Base-by-base conservation (phyloP, 2,329 filamentous ascomycete genomes). In the Juglanconis juglandina region DNA sequence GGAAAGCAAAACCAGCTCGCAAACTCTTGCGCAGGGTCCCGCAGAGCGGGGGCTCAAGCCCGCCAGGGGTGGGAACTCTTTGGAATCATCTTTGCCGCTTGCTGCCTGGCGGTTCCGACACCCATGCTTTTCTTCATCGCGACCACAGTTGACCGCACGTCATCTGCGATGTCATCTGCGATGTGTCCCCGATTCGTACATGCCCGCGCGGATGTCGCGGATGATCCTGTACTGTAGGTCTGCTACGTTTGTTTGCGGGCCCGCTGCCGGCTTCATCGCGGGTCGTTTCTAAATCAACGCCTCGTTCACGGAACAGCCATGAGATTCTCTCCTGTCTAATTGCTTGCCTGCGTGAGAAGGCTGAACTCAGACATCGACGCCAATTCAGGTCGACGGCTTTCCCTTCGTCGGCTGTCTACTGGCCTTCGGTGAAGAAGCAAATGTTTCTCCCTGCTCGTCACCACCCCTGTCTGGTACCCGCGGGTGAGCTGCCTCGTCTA, bases 21-120 rank as follows among this genome's bases (percentile, higher is more conserved):
- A 63, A 61, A 63, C 54, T 63, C 54, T 47, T 63, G 58, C 58
- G 54, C 55, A 47, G 34, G 39, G 44, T 34, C 47, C 39, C 34
- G 32, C 41, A 34, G 30, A 24, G 39, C 51, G 55, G 54, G 30
- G 56, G 46, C 35, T 44, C 24, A 14, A 50, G 46, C 58, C 61
- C 46, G 32, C 53, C 41, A 11, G 42, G 5, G n/a, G 3, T 42
- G 48, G 32, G 3, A n/a, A 51, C 9, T 11, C 35, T 60, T 61
- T 63, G 61, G 61, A 63, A 61, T 58, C 58, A 53, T 52, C 24
- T 51, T 56, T 33, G 44, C 34, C 44, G 46, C 13, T 54, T 42
- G 37, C 51, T n/a, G 46, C 34, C 37, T 33, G 46, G 54, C 37
- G 14, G 47, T 10, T 41, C 14, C 30, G n/a, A 33, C 53, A n/a